These are phyloP conservation scores for Ogataea dorogensis DNA, from an alignment of 805 yeast genomes.

Conservation along the genomic window DNA sequence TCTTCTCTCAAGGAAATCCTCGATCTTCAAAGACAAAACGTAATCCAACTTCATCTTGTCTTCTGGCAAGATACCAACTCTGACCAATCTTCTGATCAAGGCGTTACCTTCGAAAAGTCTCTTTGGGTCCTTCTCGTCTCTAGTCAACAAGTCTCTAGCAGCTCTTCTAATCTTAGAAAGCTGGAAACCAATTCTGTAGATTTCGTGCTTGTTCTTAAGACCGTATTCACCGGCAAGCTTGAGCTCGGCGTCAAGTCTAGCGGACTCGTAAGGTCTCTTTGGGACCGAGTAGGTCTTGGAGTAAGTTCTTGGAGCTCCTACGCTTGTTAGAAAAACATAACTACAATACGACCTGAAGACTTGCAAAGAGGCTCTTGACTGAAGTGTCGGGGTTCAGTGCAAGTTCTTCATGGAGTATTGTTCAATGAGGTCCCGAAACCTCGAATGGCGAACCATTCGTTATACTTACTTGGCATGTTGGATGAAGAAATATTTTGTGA, in stretches of 20 bases:
- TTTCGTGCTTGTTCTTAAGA: conserved; percentile 99
- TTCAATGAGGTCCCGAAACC: conserved; percentile 26
- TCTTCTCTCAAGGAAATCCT: conserved; percentile 99
- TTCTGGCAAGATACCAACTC: conserved; percentile 98
- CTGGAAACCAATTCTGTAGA: conserved; percentile 99
- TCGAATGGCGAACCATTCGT: conserved; percentile 16
- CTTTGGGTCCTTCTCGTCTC: conserved; percentile 99
- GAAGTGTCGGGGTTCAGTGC: conserved; percentile 88
- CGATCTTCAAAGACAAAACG: conserved; percentile 95
- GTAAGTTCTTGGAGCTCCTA: conserved; percentile 98
- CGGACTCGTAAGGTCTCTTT: conserved; percentile 98
- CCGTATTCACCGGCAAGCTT: conserved; percentile 99
- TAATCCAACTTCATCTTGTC: conserved; percentile 99
- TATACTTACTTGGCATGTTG: conserved; percentile 32
- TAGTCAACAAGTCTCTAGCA: conserved; percentile 99
- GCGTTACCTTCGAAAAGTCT: conserved; percentile 99
- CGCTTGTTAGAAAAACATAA: conserved; percentile 20
- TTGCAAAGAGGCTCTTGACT: conserved; percentile 47
- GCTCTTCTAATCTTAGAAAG: conserved; percentile 99
- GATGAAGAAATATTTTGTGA: conserved; percentile 12
- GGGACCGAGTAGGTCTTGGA: conserved; percentile 99
- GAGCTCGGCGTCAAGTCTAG: conserved; percentile 99
- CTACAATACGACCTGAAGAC: conserved; percentile 15
- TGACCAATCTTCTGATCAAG: conserved; percentile 98
- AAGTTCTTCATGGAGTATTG: conserved; percentile 27